Evolutionary conservation across 441 rosid genomes (phyloP).

Genomic region (Euphorbia celastroides): DNA sequence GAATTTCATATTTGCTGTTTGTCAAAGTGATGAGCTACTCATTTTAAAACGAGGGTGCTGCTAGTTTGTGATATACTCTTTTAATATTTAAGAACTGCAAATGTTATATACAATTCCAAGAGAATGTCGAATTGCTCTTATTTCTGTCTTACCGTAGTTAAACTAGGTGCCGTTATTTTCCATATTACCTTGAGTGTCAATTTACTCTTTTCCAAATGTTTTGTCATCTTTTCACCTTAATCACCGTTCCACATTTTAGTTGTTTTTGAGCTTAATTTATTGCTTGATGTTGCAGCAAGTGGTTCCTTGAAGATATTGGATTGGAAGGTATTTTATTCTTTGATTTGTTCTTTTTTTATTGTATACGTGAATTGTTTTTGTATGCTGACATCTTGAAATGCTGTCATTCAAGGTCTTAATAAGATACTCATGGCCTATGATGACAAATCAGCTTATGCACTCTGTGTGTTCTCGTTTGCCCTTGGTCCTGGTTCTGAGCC

Average conservation of each 20-base stretch:
- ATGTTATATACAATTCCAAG: too few relatives aligned
- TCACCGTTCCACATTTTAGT: not conserved
- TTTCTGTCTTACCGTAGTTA: too few relatives aligned
- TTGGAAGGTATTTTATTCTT: constrained; percentile 58
- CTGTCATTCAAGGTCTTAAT: constrained; percentile 48
- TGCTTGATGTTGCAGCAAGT: constrained; percentile 56
- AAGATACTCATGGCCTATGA: constrained; percentile 78
- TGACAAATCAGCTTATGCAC: constrained; percentile 87
- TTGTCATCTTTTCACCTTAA: too few relatives aligned
- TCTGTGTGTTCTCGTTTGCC: constrained; percentile 79
- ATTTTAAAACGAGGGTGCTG: too few relatives aligned
- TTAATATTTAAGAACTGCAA: too few relatives aligned
- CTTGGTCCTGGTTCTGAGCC: constrained; percentile 75
- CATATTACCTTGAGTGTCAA: too few relatives aligned
- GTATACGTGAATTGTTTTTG: not conserved
- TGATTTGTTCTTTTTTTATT: not conserved
- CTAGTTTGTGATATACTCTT: too few relatives aligned
- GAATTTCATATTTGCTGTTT: too few relatives aligned
- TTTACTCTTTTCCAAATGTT: too few relatives aligned
- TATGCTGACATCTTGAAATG: not conserved
- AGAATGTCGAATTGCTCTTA: too few relatives aligned
- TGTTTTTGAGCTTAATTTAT: not conserved
- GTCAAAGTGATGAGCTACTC: too few relatives aligned
- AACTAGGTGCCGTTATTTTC: too few relatives aligned
- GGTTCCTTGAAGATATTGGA: constrained; percentile 91